Conservation (phyloP, 2,329 filamentous ascomycete species). For the Bimuria novae-zelandiae region DNA sequence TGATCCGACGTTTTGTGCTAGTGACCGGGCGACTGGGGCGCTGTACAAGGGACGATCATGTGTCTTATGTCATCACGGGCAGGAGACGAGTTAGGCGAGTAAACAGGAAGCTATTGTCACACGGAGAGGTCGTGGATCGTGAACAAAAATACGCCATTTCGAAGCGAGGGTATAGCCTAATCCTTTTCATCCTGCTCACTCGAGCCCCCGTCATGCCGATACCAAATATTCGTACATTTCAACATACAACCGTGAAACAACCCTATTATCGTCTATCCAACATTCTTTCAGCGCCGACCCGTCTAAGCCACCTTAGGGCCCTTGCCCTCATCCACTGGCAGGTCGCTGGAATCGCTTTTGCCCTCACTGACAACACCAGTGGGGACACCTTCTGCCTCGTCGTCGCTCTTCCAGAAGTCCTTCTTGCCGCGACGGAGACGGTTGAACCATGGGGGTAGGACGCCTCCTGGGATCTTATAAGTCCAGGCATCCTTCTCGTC, state of each 20-base stretch:
- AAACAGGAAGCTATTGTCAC: no score
- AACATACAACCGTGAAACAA: neutral
- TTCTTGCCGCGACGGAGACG: conserved; percentile 69
- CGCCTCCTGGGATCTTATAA: conserved; percentile 73
- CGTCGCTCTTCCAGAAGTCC: conserved; percentile 67
- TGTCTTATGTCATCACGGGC: no score
- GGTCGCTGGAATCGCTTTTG: conserved; percentile 33
- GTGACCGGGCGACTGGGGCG: neutral
- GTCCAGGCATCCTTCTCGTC: conserved; percentile 80
- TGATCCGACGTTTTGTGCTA: neutral
- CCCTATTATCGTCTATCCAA: neutral
- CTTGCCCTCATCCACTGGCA: conserved; percentile 30
- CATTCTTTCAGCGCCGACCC: neutral
- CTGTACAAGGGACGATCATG: neutral
- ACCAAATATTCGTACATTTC: neutral
- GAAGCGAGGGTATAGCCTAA: conserved; percentile 1
- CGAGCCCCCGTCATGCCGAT: neutral
- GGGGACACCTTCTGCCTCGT: conserved; percentile 30
- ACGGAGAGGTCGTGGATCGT: neutral
- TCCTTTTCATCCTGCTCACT: neutral
- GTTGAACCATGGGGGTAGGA: conserved; percentile 74
- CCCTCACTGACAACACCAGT: conserved; percentile 21
- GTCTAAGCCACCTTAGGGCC: conserved; percentile 25
- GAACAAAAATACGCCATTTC: neutral
- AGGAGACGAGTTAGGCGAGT: no score